Conservation (phyloP, 495 filamentous ascomycete genomes). For the Talaromyces adpressus region DNA sequence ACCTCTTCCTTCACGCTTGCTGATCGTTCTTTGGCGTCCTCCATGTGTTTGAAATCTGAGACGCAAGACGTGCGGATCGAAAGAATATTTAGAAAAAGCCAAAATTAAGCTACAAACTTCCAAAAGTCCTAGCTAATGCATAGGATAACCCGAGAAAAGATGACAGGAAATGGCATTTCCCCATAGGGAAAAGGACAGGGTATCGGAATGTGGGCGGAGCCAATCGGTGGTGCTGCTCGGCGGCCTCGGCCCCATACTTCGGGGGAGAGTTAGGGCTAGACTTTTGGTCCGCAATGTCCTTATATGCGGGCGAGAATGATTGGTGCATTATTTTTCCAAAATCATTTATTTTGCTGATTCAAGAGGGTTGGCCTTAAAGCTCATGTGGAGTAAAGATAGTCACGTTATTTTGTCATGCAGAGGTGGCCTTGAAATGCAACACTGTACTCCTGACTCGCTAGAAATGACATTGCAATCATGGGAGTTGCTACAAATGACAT, state of each 20-base stretch:
- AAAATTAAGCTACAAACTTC: background rate
- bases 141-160: background rate
- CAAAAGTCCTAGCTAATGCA: background rate
- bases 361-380: too few species aligned
- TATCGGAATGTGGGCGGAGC: background rate
- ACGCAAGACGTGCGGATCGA: background rate
- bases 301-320: background rate
- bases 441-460: too few species aligned
- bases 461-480: too few species aligned
- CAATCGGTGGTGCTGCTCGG: constrained; percentile 5
- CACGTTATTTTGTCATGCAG: too few species aligned
- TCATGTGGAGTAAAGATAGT: background rate
- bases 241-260: background rate
- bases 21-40: background rate
- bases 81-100: background rate
- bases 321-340: background rate
- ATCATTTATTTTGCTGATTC: too few species aligned
- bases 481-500: too few species aligned
- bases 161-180: background rate
- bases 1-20: background rate
- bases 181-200: background rate
- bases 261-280: constrained; percentile 1
- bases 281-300: background rate
- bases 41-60: background rate
- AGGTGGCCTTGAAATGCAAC: too few species aligned